Evolutionary conservation across 352 stramenopile genomes (phyloP).

Genomic region (Phytophthora nicotianae): DNA sequence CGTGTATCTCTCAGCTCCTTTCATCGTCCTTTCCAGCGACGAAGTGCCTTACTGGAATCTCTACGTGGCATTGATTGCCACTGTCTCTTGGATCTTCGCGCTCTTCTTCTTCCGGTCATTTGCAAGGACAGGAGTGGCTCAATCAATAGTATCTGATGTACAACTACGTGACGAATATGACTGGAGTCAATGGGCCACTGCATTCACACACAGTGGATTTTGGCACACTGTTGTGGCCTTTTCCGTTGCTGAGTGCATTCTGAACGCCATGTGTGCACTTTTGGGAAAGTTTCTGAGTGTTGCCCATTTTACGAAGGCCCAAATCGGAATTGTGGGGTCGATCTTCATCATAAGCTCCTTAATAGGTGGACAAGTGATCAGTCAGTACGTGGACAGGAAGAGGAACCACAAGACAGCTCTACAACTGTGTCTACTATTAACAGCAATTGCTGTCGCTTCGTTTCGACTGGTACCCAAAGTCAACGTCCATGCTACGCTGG

Average conservation of each 20-base stretch:
- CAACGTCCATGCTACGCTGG: slow-evolving; percentile 35
- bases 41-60: slow-evolving; percentile 55
- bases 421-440: slow-evolving; percentile 60
- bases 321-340: slow-evolving; percentile 71
- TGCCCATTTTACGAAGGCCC: slow-evolving; percentile 62
- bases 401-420: slow-evolving; percentile 64
- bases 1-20: slow-evolving; percentile 61
- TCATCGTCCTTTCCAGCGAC: slow-evolving; percentile 47
- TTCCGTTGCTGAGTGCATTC: slow-evolving; percentile 66
- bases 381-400: slow-evolving; percentile 63
- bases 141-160: slow-evolving; percentile 59
- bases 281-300: slow-evolving; percentile 70
- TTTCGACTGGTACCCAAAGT: slow-evolving; percentile 59
- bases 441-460: slow-evolving; percentile 38
- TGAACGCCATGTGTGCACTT: slow-evolving; percentile 77
- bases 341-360: slow-evolving; percentile 76
- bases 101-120: slow-evolving; percentile 57
- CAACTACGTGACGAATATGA: slow-evolving; percentile 75
- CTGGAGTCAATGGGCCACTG: slow-evolving; percentile 69
- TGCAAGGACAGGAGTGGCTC: slow-evolving; percentile 36
- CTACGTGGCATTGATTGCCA: slow-evolving; percentile 42
- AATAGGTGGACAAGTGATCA: slow-evolving; percentile 71
- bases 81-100: slow-evolving; percentile 29
- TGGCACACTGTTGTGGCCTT: slow-evolving; percentile 67
- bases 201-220: slow-evolving; percentile 69